Base-by-base conservation (phyloP, 345 rosid genomes). In the Cochlearia excelsa region DNA sequence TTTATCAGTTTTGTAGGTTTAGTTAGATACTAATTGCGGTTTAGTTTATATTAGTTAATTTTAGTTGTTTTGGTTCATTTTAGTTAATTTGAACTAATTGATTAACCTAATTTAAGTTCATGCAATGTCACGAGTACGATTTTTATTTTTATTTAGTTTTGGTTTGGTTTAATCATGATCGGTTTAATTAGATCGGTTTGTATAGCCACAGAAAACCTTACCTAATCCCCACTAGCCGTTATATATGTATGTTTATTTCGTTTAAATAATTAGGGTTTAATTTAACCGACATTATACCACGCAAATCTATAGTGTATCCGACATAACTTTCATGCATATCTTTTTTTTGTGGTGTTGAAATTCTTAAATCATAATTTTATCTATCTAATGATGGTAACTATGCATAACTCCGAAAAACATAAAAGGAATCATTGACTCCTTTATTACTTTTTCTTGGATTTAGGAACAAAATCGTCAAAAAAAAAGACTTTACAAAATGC, bases 331-430 rank as follows among this genome's bases (percentile, higher is more conserved):
- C 26, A 54, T 31, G 62, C 57, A 54, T 27, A 48, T 69, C 68
- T n/a, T n/a, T 69, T 61, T 34, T 55, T 51, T 62, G 63, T 54
- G 74, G 74, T 69, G 63, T 61, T 69, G 68, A 69, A 69, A 42
- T 69, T 69, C 74, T 69, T 62, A 62, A 69, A 55, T 49, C 11
- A 41, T n/a, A 31, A 26, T 7, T 1, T 47, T 61, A 49, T 62
- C 30, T 55, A 26, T 62, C 63, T 69, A 62, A 62, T 69, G 74
- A 69, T 69, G 58, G 3, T 31, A 26, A 55, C 58, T 62, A 49
- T 61, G 46, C 58, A 49, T 41, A 55, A 55, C 58, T 69, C 74
- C 73, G n/a, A 69, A 69, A 69, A 62, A 40, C 57, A 63, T 63
- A 62, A 69, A 69, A 62, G 23, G 30, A 48, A 42, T 48, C 51